Evolutionary conservation across 495 filamentous ascomycete species (phyloP), one percentile per base, ranked within the genome.

Genomic region (Aspergillus steynii): DNA sequence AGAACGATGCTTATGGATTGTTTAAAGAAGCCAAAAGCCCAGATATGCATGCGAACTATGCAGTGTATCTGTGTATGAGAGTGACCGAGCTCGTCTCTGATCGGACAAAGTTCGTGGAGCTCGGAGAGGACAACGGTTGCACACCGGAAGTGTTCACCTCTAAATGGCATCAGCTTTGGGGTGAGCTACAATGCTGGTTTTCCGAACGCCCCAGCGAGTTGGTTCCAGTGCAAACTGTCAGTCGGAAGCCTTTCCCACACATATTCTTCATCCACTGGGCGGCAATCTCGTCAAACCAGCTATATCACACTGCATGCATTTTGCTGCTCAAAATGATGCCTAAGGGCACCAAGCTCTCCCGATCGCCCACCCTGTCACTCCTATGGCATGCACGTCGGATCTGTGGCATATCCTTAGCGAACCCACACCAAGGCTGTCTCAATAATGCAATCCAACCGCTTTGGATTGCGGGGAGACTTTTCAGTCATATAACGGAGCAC

Each of bases 381-480:
- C 53, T 83, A 20, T 82, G 79, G 79, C 78, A 83, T 68, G 80
- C 80, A 4, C 71, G 74, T 37, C 73, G 74, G 0, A 77, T 82
- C 29, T 81, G 78, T 53, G 80, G 78, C 0, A 83, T 81, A 3
- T 82, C 80, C 0, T 57, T 76, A 0, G 72, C 74, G 12, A 83
- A 83, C 53, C 69, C 73, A 8, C 80, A 82, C 54, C 72, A 77
- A 15, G 78, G 78, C 2, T 80, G 78, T 47, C 58, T 80, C 60
- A 82, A 77, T 48, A 82, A 82, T 61, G 74, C 77, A 5, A 77
- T 83, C 15, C 80, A 81, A 59, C 78, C 80, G 2, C 66, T 82
- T 4, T 82, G 75, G 74, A 76, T 83, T 56, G 80, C 80, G 1
- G 80, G 79, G 5, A 70, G 68, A 28, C 59, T 80, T 0, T 74